Conservation (phyloP, 2,329 filamentous ascomycete species). For the Trichophyton benhamiae region DNA sequence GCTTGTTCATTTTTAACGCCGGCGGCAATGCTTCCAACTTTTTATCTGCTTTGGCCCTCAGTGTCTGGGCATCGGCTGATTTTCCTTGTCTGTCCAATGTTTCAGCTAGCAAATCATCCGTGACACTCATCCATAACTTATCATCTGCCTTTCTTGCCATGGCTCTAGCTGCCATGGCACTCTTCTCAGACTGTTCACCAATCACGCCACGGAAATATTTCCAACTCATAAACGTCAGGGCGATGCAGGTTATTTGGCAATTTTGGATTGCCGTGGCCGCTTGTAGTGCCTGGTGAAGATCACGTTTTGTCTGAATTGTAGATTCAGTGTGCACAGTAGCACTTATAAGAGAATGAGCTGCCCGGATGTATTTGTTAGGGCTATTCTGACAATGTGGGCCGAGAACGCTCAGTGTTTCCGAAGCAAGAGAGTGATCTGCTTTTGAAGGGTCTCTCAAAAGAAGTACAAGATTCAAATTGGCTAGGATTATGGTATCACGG, state of each 20-base stretch:
- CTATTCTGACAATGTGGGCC: constrained; percentile 56
- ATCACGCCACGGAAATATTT: constrained; percentile 72
- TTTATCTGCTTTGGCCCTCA: constrained; percentile 35
- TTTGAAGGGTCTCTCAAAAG: constrained; percentile 55
- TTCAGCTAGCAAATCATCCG: constrained; percentile 64
- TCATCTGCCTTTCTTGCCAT: constrained; percentile 61
- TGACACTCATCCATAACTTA: constrained; percentile 66
- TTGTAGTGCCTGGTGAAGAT: constrained; percentile 60
- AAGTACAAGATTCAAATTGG: constrained; percentile 54
- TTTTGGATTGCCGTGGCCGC: constrained; percentile 60
- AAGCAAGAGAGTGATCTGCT: constrained; percentile 46
- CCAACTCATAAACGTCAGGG: constrained; percentile 72
- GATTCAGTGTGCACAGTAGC: constrained; percentile 55
- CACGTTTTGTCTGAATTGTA: constrained; percentile 65
- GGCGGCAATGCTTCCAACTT: constrained; percentile 28
- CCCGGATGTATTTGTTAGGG: constrained; percentile 60
- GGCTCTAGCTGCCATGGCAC: constrained; percentile 54
- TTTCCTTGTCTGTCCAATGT: constrained; percentile 63
- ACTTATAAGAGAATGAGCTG: constrained; percentile 64
- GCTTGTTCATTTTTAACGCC: constrained; percentile 22
- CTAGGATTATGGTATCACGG: constrained; percentile 53
- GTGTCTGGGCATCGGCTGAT: constrained; percentile 36
- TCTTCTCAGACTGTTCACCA: constrained; percentile 67
- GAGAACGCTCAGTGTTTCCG: constrained; percentile 52
- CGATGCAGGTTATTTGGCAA: constrained; percentile 67